A percentile compares a stretch with the other conserved stretches of the same genome.
These are phyloP conservation scores for Citrus sp. DNA, from an alignment of 345 rosid species.

Conservation along the genomic window DNA sequence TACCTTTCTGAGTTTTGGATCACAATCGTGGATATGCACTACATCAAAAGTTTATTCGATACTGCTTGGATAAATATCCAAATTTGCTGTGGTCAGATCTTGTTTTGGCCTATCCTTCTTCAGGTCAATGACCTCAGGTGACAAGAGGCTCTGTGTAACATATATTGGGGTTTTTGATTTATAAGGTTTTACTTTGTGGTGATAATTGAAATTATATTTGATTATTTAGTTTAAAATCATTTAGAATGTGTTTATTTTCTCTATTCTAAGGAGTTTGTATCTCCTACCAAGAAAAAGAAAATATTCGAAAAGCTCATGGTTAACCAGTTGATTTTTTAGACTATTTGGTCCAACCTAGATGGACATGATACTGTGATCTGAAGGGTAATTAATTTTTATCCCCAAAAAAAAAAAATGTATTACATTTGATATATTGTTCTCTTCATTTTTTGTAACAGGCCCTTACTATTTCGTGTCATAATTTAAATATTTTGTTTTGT, in stretches of 20 bases:
- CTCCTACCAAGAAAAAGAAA: not conserved
- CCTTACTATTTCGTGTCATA: not conserved
- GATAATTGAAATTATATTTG: not conserved
- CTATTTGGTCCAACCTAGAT: not conserved
- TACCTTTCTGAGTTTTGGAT: constrained; percentile 34
- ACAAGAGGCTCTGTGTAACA: constrained; percentile 3
- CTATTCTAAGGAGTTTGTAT: not conserved
- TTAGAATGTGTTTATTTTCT: not conserved
- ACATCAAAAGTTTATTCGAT: constrained; percentile 41
- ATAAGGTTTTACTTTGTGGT: not conserved
- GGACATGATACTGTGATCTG: not conserved
- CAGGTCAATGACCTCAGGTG: constrained; percentile 44
- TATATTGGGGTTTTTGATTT: constrained; percentile 11
- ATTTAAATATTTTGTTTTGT: constrained; percentile 14
- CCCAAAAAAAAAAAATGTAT: not conserved
- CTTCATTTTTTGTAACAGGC: constrained; percentile 12
- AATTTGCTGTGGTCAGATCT: constrained; percentile 41
- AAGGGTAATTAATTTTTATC: not conserved
- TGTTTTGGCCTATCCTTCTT: not conserved
- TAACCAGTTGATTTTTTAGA: not conserved
- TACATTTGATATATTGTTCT: constrained; percentile 8
- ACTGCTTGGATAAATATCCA: constrained; percentile 22
- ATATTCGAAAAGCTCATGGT: constrained; percentile 8
- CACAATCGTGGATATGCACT: constrained; percentile 31
- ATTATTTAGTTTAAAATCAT: not conserved